phyloP scores from a whole-genome alignment of 371 early-diverging fungal genomes.

The Actinomortierella ambigua region DNA sequence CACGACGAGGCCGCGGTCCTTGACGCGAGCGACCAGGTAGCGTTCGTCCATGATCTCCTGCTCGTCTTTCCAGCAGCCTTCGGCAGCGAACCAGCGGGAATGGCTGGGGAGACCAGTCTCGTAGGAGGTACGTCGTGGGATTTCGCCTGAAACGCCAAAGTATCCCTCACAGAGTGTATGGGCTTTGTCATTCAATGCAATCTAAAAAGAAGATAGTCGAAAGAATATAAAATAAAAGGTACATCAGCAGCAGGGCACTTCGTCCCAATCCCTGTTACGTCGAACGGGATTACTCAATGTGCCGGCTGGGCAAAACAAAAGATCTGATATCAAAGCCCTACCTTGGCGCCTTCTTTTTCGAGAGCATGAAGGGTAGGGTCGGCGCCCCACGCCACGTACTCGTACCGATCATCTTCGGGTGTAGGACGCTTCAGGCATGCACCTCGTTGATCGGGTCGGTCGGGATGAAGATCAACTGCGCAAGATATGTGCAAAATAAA shows the following conservation, averaged over 20 bases:
- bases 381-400: conserved; percentile 36
- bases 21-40: conserved; percentile 30
- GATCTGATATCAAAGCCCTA: too few relatives aligned
- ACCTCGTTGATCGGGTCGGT: conserved; percentile 39
- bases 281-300: too few relatives aligned
- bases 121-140: conserved; percentile 32
- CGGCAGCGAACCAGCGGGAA: conserved; percentile 16
- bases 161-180: conserved; percentile 34
- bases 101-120: conserved; percentile 41
- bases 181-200: conserved; percentile 9
- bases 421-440: conserved; percentile 5
- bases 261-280: too few relatives aligned
- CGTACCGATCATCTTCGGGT: neutral
- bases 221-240: too few relatives aligned
- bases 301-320: too few relatives aligned
- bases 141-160: conserved; percentile 34
- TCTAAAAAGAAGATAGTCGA: neutral
- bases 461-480: conserved; percentile 31
- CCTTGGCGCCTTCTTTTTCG: conserved; percentile 24
- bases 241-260: too few relatives aligned
- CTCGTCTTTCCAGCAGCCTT: conserved; percentile 14
- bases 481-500: neutral
- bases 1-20: conserved; percentile 23
- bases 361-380: conserved; percentile 22
- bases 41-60: conserved; percentile 42